These are phyloP conservation scores for Boletus pseudopeckii DNA, from an alignment of 768 basidiomycete species.

Conservation along the genomic window DNA sequence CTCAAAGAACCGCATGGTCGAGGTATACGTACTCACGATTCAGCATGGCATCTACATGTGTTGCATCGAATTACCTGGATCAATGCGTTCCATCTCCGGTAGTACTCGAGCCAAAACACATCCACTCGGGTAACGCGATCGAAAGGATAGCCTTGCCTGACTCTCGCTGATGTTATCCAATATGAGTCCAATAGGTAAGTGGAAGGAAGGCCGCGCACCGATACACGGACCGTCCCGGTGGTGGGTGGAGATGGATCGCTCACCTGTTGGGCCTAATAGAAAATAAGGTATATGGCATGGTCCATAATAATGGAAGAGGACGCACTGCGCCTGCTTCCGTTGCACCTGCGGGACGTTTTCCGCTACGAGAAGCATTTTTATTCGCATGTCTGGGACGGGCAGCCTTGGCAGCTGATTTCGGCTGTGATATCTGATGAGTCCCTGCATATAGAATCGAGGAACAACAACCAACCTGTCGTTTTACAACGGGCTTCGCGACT, in stretches of 20 bases:
- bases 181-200: neutral
- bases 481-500: neutral
- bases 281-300: neutral
- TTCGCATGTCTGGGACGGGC: neutral
- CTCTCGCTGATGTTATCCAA: neutral
- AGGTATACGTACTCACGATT: neutral
- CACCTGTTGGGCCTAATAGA: neutral
- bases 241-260: neutral
- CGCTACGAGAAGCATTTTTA: neutral
- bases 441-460: neutral
- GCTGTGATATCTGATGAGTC: neutral
- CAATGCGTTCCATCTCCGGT: neutral
- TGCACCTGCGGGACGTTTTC: neutral
- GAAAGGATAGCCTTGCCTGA: neutral
- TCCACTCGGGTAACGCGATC: neutral
- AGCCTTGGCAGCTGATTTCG: neutral
- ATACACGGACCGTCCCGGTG: neutral
- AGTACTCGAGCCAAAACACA: neutral
- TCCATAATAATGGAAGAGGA: neutral
- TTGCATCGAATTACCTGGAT: too few species aligned
- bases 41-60: neutral
- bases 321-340: neutral
- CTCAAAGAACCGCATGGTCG: neutral
- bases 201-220: neutral
- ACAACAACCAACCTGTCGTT: neutral